Evolutionary conservation across 331 rosid genomes (phyloP).

Genomic region (Prunus yedoensis): DNA sequence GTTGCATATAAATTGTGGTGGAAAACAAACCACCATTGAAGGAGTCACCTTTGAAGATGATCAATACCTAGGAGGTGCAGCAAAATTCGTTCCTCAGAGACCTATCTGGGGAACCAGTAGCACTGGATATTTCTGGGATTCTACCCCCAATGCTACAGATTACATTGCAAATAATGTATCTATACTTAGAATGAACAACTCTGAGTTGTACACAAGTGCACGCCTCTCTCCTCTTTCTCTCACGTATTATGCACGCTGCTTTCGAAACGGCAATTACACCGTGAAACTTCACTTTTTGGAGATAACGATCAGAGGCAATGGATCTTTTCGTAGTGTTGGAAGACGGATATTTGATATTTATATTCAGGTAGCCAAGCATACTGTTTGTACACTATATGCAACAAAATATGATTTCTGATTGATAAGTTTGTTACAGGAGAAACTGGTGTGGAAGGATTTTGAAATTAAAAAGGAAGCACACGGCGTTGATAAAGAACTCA

Average conservation of each 20-base stretch:
- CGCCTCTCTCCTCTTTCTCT: constrained; percentile 20
- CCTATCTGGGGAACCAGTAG: constrained; percentile 6
- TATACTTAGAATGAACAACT: not conserved
- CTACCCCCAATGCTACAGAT: fast-evolving
- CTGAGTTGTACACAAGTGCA: constrained; percentile 20
- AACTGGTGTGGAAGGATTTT: no score
- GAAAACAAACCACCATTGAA: not conserved
- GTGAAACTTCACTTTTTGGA: no score
- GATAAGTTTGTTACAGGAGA: no score
- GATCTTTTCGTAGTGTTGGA: no score
- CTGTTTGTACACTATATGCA: no score
- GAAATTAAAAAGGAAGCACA: no score
- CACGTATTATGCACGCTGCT: constrained; percentile 12
- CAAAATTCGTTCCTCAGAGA: not conserved
- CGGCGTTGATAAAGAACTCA: no score
- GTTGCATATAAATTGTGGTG: constrained; percentile 25
- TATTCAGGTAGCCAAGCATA: no score
- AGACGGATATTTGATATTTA: no score
- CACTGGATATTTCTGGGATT: constrained; percentile 2
- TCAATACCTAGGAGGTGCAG: not conserved
- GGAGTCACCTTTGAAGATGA: not conserved
- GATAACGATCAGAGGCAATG: no score
- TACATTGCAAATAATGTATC: constrained; percentile 10
- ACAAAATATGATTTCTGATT: no score
- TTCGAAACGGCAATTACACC: no score